Evolutionary conservation across 1,284 basidiomycete genomes (phyloP), one percentile per base, ranked within the genome.

Genomic region (Ganoderma multipileum): DNA sequence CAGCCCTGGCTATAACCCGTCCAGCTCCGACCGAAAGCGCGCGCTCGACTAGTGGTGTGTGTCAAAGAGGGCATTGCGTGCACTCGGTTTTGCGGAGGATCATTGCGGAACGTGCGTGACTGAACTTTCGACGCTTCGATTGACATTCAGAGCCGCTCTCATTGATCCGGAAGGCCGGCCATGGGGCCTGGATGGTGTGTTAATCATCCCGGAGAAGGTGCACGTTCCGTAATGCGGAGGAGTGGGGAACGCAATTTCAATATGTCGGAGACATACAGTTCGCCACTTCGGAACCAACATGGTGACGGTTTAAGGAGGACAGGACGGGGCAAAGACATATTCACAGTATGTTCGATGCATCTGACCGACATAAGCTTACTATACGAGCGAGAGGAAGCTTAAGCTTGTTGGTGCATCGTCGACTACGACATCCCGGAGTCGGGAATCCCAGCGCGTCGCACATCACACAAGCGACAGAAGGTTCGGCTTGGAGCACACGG

Each of bases 1-100:
- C 28, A 55, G 52, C 5, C 28, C 52, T 6, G 28, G 26, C 52
- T 33, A 50, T 50, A 50, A 26, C 47, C 47, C 47, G 47, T 50
- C 47, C 23, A 50, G 47, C 47, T 50, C 47, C 47, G 47, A 26
- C 23, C 20, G 47, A 50, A 50, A 50, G 47, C 47, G 47, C 47
- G 47, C 47, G 47, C 47, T 50, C 47, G 47, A 23, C 23, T 26
- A 8, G 11, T 50, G 47, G 47, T 50, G 47, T 50, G 47, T 50
- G 23, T n/a, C 47, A 23, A 26, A 12, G 47, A 50, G 23, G 23
- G 47, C 23, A 50, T 50, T 50, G 47, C 47, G 23, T 26, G 47
- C 47, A 50, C 23, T 50, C 47, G 47, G 47, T 50, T 50, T 26
- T 50, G 47, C 47, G 23, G 47, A 55, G 54, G 54, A 55, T 55